Conservation (phyloP, 805 yeast species). For the Kregervanrija delftensis region DNA sequence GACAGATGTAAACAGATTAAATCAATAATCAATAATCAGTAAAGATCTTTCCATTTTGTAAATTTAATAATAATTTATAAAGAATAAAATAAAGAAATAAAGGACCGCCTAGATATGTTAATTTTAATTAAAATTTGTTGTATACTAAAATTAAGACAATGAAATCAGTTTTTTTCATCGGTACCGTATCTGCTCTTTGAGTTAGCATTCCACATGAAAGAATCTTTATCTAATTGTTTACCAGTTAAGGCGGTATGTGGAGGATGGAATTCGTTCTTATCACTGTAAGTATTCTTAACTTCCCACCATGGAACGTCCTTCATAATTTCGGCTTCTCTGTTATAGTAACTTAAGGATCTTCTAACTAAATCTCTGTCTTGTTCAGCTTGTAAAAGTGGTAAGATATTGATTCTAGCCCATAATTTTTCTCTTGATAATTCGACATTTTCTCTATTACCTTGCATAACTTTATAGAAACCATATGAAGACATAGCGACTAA, state of each 20-base stretch:
- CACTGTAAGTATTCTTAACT: constrained; percentile 35
- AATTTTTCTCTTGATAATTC: constrained; percentile 70
- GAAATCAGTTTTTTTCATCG: too few relatives aligned
- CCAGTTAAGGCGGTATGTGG: constrained; percentile 31
- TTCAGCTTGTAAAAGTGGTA: constrained; percentile 75
- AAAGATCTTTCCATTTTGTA: too few relatives aligned
- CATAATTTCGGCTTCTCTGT: constrained; percentile 66
- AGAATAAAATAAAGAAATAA: too few relatives aligned
- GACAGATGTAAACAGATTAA: too few relatives aligned
- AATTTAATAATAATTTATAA: too few relatives aligned
- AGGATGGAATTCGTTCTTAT: constrained; percentile 29
- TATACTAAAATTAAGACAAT: too few relatives aligned
- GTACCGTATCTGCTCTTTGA: constrained; percentile 24
- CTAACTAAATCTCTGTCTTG: constrained; percentile 73
- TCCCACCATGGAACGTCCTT: constrained; percentile 57
- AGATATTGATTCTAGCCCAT: constrained; percentile 69
- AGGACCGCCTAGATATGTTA: too few relatives aligned
- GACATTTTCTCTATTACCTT: constrained; percentile 67
- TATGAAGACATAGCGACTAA: constrained; percentile 57
- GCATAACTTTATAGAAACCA: constrained; percentile 61
- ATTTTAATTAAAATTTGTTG: too few relatives aligned
- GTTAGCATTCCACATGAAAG: constrained; percentile 23
- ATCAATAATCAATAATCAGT: too few relatives aligned
- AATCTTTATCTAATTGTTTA: constrained; percentile 28
- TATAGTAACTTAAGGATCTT: constrained; percentile 56